Conservation (phyloP, 371 early-diverging fungal genomes). For the Syncephalis fuscata region DNA sequence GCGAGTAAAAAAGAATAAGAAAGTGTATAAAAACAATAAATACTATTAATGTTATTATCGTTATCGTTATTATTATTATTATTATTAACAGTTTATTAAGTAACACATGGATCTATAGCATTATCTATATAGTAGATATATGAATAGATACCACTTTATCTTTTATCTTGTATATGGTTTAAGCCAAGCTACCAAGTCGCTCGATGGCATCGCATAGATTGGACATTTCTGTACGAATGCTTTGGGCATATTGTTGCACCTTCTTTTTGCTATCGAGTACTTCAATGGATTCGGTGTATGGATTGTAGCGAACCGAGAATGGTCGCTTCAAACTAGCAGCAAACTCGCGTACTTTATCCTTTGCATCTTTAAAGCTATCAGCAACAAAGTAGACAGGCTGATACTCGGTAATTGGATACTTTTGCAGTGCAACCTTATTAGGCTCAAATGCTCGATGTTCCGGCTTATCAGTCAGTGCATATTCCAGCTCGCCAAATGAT, state of each 20-base stretch:
- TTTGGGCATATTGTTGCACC: conserved; percentile 55
- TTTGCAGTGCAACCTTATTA: conserved; percentile 49
- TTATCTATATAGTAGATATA: too few species aligned
- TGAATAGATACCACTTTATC: too few species aligned
- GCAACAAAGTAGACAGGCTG: conserved; percentile 94
- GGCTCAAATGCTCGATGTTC: conserved; percentile 73
- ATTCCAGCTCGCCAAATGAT: conserved; percentile 90
- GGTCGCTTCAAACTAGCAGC: conserved; percentile 61
- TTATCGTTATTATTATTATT: too few species aligned
- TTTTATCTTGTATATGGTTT: too few species aligned
- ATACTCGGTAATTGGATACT: conserved; percentile 90
- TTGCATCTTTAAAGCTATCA: conserved; percentile 83
- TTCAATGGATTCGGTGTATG: conserved; percentile 79
- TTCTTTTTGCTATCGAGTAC: conserved; percentile 75
- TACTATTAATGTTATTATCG: too few species aligned
- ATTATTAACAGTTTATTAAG: too few species aligned
- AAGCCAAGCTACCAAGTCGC: conserved; percentile 17
- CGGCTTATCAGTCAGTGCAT: conserved; percentile 65
- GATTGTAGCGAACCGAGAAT: conserved; percentile 84
- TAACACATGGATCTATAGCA: too few species aligned
- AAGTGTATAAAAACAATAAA: too few species aligned
- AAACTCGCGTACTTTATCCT: conserved; percentile 78
- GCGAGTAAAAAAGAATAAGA: too few species aligned
- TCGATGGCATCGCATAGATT: conserved; percentile 51
- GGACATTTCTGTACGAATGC: conserved; percentile 54